Evolutionary conservation across 805 yeast species (phyloP).

Genomic region (Barnettozyma populi): DNA sequence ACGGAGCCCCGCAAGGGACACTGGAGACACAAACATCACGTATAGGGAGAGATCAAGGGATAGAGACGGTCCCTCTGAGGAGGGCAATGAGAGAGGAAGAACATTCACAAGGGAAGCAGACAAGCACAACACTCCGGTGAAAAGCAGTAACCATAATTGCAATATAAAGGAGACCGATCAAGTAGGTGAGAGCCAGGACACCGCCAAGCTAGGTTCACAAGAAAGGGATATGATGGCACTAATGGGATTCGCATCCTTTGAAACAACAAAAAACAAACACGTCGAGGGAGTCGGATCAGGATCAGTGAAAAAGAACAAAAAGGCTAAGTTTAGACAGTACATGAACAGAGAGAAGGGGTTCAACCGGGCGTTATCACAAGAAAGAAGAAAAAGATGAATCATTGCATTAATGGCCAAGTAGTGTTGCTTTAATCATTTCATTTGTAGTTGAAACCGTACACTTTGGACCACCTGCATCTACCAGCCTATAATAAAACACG

Average conservation of each 20-base stretch:
- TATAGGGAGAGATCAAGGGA: slow-evolving; percentile 4
- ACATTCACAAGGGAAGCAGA: slow-evolving; percentile 19
- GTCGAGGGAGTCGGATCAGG: slow-evolving; percentile 46
- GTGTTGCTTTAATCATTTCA: neutral
- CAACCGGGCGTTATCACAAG: slow-evolving; percentile 50
- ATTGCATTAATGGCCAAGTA: neutral
- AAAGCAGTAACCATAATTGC: neutral
- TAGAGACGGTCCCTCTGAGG: slow-evolving; percentile 1
- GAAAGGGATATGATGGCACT: slow-evolving; percentile 32
- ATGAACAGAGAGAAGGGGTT: slow-evolving; percentile 55
- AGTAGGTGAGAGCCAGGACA: neutral
- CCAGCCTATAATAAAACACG: too few relatives aligned
- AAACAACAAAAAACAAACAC: slow-evolving; percentile 50
- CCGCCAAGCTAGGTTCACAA: neutral
- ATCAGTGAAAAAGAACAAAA: slow-evolving; percentile 31
- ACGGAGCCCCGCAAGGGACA: neutral
- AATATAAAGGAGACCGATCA: neutral
- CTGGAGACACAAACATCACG: neutral
- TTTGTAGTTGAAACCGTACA: too few relatives aligned
- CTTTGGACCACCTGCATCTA: too few relatives aligned
- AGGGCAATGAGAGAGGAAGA: slow-evolving; percentile 22
- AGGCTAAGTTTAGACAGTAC: slow-evolving; percentile 50
- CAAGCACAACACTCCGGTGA: slow-evolving; percentile 5
- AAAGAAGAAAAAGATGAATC: slow-evolving; percentile 18
- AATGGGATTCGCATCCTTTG: slow-evolving; percentile 57